These are phyloP conservation scores for Mycena citricolor DNA, from an alignment of 1,284 basidiomycete species.

Conservation along the genomic window DNA sequence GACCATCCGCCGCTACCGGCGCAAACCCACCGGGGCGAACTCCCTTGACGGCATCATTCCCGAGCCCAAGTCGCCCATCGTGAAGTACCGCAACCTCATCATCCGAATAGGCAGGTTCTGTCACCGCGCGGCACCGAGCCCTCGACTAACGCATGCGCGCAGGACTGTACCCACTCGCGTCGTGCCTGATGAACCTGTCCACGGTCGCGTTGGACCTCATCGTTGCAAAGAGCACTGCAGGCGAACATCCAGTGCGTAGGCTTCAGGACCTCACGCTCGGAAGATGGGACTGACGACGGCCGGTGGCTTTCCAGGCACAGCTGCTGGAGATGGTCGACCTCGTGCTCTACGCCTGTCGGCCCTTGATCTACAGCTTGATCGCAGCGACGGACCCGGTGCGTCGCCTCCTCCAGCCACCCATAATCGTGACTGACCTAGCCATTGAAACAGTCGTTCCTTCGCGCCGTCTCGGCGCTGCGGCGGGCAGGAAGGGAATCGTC, in stretches of 20 bases:
- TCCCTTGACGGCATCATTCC: background rate
- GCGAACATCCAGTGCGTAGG: conserved; percentile 10
- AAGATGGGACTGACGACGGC: too few relatives aligned
- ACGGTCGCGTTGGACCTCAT: conserved; percentile 24
- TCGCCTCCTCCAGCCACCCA: background rate
- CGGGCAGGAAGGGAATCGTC: background rate
- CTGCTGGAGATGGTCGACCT: too few relatives aligned
- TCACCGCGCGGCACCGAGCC: background rate
- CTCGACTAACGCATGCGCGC: background rate
- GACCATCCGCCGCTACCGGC: background rate
- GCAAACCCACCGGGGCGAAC: background rate
- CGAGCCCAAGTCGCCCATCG: background rate
- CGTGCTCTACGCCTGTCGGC: conserved; percentile 22
- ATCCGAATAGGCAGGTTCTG: conserved; percentile 25
- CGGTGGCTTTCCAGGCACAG: too few relatives aligned
- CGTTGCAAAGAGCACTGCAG: conserved; percentile 10
- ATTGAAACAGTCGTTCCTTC: conserved; percentile 4
- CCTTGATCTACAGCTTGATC: conserved; percentile 25
- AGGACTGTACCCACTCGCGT: conserved; percentile 28
- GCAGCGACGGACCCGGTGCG: conserved; percentile 25
- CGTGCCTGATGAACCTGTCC: conserved; percentile 24
- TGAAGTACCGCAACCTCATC: conserved; percentile 22
- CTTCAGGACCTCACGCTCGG: too few relatives aligned
- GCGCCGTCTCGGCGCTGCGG: conserved; percentile 5
- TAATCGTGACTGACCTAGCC: background rate